These are phyloP conservation scores for Cyclostephanos invisitatus DNA, from an alignment of 108 stramenopile genomes.

Conservation along the genomic window DNA sequence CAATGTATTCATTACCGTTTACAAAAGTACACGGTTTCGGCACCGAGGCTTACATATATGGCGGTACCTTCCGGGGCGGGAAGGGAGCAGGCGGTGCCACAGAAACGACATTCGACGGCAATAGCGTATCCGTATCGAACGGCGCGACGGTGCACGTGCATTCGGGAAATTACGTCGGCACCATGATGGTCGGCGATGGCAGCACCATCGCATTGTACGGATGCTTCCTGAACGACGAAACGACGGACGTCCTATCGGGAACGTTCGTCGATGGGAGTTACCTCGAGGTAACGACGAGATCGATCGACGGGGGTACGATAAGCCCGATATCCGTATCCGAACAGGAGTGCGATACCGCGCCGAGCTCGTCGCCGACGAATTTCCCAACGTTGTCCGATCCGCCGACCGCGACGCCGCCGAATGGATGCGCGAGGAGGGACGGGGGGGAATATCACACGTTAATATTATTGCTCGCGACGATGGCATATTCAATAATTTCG, in stretches of 20 bases:
- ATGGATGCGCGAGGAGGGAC: neutral
- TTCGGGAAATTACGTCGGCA: slow-evolving; percentile 4
- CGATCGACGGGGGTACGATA: slow-evolving; percentile 7
- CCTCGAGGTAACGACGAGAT: neutral
- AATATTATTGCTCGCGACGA: neutral
- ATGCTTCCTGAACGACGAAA: slow-evolving; percentile 6
- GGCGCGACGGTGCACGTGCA: slow-evolving; percentile 15
- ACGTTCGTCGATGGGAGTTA: slow-evolving; percentile 3
- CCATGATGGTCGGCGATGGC: slow-evolving; percentile 7
- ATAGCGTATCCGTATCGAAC: slow-evolving; percentile 9
- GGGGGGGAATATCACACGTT: neutral
- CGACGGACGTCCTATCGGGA: neutral
- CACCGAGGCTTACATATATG: slow-evolving; percentile 6
- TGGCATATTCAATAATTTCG: too few species aligned
- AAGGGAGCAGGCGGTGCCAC: neutral
- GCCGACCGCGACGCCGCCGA: slow-evolving; percentile 1
- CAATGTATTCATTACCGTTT: neutral
- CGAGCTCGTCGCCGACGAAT: slow-evolving; percentile 7
- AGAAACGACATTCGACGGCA: neutral
- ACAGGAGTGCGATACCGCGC: slow-evolving; percentile 11
- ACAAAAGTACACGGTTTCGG: slow-evolving; percentile 13
- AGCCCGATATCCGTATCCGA: slow-evolving; percentile 6
- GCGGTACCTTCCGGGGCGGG: slow-evolving; percentile 7
- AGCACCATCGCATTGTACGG: slow-evolving; percentile 5
- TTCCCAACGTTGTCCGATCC: slow-evolving; percentile 4